Percentiles rank a stretch among this genome's conserved stretches.
Conservation (phyloP, 371 early-diverging fungal genomes). For the Mucor plumbeus region DNA sequence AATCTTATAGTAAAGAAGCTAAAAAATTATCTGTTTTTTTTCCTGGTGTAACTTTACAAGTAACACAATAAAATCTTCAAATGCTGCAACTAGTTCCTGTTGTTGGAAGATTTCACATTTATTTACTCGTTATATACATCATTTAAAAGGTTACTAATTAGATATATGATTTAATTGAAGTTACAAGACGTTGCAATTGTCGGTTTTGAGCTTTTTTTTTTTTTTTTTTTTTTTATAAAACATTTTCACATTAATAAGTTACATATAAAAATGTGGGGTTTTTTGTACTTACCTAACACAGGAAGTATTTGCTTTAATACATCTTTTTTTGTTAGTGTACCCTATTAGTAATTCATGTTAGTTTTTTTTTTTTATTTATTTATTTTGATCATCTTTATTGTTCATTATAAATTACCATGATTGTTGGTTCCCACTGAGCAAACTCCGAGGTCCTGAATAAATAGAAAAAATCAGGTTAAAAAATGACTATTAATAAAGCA, state of each 20-base stretch:
- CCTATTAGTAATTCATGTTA: constrained; percentile 15
- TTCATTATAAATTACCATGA: constrained; percentile 27
- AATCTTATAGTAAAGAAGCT: constrained; percentile 14
- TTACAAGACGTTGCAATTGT: constrained; percentile 48
- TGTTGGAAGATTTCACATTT: neutral
- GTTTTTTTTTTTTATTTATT: too few relatives aligned
- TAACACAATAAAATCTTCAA: constrained; percentile 16
- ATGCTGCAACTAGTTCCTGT: constrained; percentile 27
- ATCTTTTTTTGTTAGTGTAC: constrained; percentile 52
- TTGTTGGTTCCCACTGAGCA: constrained; percentile 32
- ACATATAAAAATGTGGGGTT: neutral
- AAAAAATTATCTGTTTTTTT: constrained; percentile 10
- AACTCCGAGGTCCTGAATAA: constrained; percentile 16
- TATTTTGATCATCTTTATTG: neutral
- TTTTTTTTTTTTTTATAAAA: constrained; percentile 18
- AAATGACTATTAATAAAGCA: neutral
- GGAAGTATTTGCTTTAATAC: constrained; percentile 53
- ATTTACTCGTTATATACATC: neutral
- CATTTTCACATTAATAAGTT: neutral
- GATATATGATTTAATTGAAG: constrained; percentile 38
- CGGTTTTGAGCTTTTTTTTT: constrained; percentile 48
- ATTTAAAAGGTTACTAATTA: constrained; percentile 5
- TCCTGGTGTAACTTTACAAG: neutral
- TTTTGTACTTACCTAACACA: constrained; percentile 34
- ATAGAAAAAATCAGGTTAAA: constrained; percentile 5